phyloP scores from a whole-genome alignment of 345 rosid genomes.

The Abelmoschus esculentus region DNA sequence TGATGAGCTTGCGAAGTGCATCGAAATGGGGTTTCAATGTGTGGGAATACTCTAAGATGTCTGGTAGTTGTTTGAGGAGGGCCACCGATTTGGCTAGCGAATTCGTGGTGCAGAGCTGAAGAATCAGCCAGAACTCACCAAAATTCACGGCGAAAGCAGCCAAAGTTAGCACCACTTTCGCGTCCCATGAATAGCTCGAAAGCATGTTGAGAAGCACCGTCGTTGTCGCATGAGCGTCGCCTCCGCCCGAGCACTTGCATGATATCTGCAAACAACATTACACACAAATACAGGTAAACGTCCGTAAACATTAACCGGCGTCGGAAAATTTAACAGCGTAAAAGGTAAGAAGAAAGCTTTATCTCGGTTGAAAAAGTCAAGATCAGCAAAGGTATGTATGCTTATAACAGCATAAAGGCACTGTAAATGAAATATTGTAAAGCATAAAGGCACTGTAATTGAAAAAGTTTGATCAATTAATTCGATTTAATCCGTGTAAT shows the following conservation, averaged over 20 bases:
- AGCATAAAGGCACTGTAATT: background rate
- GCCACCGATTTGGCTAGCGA: conserved; percentile 32
- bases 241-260: conserved; percentile 47
- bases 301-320: too few species aligned
- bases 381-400: too few species aligned
- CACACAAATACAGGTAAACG: background rate
- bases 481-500: too few species aligned
- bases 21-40: conserved; percentile 29
- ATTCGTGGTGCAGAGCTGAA: conserved; percentile 25
- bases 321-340: background rate
- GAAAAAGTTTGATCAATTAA: too few species aligned
- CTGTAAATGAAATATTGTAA: too few species aligned
- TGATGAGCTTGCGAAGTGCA: conserved; percentile 36
- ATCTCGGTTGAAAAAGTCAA: background rate
- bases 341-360: background rate
- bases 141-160: conserved; percentile 40
- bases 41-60: conserved; percentile 22
- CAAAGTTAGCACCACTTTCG: conserved; percentile 35
- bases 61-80: conserved; percentile 40
- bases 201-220: conserved; percentile 33
- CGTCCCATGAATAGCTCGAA: conserved; percentile 41
- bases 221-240: conserved; percentile 36
- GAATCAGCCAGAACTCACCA: conserved; percentile 37
- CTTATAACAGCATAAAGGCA: background rate
- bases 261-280: conserved; percentile 24